Evolutionary conservation across 2,329 filamentous ascomycete genomes (phyloP).

Genomic region (Sporothrix euskadiensis): DNA sequence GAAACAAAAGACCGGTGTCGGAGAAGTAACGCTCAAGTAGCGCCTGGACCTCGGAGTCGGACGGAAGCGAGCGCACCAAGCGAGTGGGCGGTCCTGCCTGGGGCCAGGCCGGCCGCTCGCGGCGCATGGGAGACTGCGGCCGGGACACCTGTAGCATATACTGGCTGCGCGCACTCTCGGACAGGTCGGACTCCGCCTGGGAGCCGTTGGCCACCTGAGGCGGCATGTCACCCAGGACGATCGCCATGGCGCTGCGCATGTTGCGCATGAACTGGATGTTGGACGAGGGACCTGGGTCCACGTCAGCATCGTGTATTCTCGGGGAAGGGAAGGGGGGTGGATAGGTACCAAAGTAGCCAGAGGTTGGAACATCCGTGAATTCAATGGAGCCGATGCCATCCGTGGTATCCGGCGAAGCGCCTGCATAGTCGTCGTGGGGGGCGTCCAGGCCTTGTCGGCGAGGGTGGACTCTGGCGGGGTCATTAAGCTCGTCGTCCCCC

Average conservation of each 20-base stretch:
- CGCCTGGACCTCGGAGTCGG: not conserved
- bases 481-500: not conserved
- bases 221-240: not conserved
- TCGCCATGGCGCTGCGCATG: not conserved
- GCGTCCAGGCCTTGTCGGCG: not conserved
- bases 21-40: not conserved
- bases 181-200: no score
- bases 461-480: no score
- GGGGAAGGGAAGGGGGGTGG: no score
- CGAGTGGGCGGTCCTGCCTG: not conserved
- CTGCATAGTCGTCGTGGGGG: not conserved
- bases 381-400: conserved; percentile 35
- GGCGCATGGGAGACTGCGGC: not conserved
- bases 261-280: conserved; percentile 34
- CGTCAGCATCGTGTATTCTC: no score
- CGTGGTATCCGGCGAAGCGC: not conserved
- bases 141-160: conserved; percentile 1
- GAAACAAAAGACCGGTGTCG: conserved; percentile 34
- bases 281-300: conserved; percentile 31
- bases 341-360: conserved; percentile 30
- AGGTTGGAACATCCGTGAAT: conserved; percentile 33
- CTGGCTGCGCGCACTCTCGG: not conserved
- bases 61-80: not conserved
- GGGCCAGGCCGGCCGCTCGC: not conserved
- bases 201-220: not conserved